Base-by-base conservation (phyloP, 345 rosid genomes). In the Pelargonium nanum region DNA sequence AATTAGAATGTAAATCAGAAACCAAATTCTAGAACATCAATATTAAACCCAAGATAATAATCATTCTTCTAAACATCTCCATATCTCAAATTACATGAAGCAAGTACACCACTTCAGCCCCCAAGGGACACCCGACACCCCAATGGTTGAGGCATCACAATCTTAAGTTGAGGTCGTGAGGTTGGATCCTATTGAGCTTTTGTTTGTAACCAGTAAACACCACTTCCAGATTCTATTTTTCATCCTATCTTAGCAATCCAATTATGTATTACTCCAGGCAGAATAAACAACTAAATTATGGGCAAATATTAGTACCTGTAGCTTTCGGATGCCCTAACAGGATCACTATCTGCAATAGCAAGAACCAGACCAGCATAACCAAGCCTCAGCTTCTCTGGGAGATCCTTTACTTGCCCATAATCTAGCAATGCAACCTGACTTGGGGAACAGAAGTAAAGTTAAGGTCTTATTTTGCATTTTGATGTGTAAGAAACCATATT, bases 391-490 rank as follows among this genome's bases (percentile, higher is more conserved):
- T 78, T 70, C 45, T 89, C 78, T 53, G 96, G 89, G 26, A 93
- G 96, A 79, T 93, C 97, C 82, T 93, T 93, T 72, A 85, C 99
- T 82, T 89, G 99, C 58, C 97, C 97, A 65, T 87, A 93, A 76
- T 93, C 97, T 59, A 93, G 72, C 78, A 92, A 69, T 22, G 89
- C 96, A 71, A 92, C 98, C 98, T 92, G 71, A 56, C 48, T 63
- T 79, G 2, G 56, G 17, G 32, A 58, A 79, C 75, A 68, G 60
- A 16, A 53, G 20, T 21, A 19, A 26, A 40, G 56, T 53, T 48
- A 71, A 73, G 45, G 22, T 70, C 51, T 45, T 56, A 61, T 55
- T 25, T 44, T 52, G 17, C 16, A 23, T 44, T 40, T 2, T 8
- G 21, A 20, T 54, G 19, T 16, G 1, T 22, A 25, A 17, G 24